Base-by-base conservation (phyloP, 495 filamentous ascomycete genomes). In the Aspergillus bertholletiae region DNA sequence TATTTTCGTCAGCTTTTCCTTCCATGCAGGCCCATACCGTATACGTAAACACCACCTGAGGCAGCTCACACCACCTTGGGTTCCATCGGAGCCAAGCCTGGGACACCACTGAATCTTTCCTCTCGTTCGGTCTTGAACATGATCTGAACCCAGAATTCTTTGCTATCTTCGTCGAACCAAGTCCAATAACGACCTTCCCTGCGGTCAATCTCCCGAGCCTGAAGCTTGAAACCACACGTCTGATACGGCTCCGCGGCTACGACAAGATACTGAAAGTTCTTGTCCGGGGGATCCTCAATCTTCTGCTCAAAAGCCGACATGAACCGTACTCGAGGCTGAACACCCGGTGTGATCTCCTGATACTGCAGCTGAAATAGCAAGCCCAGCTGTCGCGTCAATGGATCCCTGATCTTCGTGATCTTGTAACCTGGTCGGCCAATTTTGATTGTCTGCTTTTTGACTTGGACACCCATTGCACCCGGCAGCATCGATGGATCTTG, bases 61-160 rank as follows among this genome's bases (percentile, higher is more conserved):
- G 18, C 28, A 56, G 20, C 13, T 64, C 53, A 71, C 32, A 54
- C n/a, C n/a, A n/a, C 39, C 55, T 56, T 59, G 20, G 56, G 6
- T 5, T 54, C 58, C 63, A 69, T 58, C n/a, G 88, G 84, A 13
- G 88, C 92, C 70, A 97, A 74, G 22, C 94, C 94, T 11, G 94
- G 94, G 48, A 96, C 95, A 65, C 90, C 91, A 64, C 85, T 89
- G 67, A 95, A 97, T 57, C 94, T 76, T 80, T 97, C 94, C 77
- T 97, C 94, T 49, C 94, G 82, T 79, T 99, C 94, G 35, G 95
- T 97, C 83, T 97, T 92, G 76, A 97, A 99, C 81, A 97, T 89
- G 49, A 99, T 81, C 79, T 97, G 94, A n/a, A 97, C 79, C 89
- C 91, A 97, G 65, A 96, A 97, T 76, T 97, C 92, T 80, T 97